Evolutionary conservation across 257 asterid genomes (phyloP).

Genomic region (Gardenia jasminoides): DNA sequence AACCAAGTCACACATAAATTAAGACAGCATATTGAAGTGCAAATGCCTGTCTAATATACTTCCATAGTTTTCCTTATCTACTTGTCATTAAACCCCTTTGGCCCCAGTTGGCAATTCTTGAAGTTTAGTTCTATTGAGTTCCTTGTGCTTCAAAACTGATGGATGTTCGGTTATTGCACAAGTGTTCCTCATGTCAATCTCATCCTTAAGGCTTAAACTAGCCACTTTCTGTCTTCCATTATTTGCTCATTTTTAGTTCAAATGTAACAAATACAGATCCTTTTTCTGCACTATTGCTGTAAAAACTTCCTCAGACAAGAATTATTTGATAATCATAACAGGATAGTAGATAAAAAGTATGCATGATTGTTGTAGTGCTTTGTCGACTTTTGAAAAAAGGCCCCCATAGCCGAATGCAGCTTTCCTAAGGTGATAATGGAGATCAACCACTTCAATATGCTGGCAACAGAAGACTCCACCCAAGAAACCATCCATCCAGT

Average conservation of each 20-base stretch:
- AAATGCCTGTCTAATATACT: too few species aligned
- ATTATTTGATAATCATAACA: constrained; percentile 20
- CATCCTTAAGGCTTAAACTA: too few species aligned
- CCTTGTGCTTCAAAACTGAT: not conserved
- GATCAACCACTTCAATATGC: constrained; percentile 21
- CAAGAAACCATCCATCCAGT: constrained; percentile 1
- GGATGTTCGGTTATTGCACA: not conserved
- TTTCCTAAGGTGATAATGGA: not conserved
- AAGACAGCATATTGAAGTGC: too few species aligned
- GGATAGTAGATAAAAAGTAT: constrained; percentile 8
- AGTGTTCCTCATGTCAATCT: too few species aligned
- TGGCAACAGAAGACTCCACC: constrained; percentile 19
- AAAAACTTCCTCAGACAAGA: constrained; percentile 1
- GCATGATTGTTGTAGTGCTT: constrained; percentile 17
- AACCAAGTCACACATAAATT: too few species aligned
- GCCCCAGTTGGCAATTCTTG: not conserved
- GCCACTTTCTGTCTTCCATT: not conserved
- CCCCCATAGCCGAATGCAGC: constrained; percentile 17
- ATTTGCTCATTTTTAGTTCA: not conserved
- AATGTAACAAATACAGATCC: not conserved
- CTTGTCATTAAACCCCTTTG: not conserved
- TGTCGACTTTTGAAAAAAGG: constrained; percentile 12
- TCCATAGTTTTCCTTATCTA: not conserved
- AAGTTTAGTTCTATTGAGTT: not conserved
- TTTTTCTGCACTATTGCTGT: not conserved